Conservation (phyloP, 129 eudicot species). For the Flaveria sonorensis region DNA sequence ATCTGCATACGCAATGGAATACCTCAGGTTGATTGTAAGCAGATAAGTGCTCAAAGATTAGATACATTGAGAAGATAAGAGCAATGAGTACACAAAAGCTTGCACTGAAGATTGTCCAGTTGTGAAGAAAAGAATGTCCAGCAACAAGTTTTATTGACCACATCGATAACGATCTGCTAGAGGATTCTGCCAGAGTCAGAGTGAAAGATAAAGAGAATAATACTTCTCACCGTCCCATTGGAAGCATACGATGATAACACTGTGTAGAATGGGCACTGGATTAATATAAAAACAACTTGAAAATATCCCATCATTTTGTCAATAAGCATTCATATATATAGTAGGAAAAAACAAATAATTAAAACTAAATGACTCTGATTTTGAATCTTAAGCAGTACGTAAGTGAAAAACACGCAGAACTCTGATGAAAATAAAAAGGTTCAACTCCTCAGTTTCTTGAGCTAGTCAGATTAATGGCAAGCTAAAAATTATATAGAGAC, state of each 20-base stretch:
- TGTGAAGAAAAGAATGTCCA: conserved; percentile 56
- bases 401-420: not conserved
- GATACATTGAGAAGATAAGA: conserved; percentile 74
- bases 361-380: conserved; percentile 2
- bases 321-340: not conserved
- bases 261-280: conserved; percentile 3
- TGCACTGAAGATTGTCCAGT: conserved; percentile 72
- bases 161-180: conserved; percentile 44
- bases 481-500: not conserved
- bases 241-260: conserved; percentile 13
- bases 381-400: not conserved
- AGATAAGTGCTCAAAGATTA: conserved; percentile 77
- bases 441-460: not conserved
- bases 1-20: not conserved
- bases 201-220: conserved; percentile 40
- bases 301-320: not conserved
- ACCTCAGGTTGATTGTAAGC: conserved; percentile 96
- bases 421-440: not conserved
- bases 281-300: not conserved
- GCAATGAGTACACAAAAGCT: conserved; percentile 77
- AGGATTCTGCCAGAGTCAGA: conserved; percentile 54
- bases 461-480: not conserved
- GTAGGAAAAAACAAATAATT: not conserved
- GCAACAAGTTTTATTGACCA: conserved; percentile 44
- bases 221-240: conserved; percentile 20